Conservation (phyloP, 2,329 filamentous ascomycete genomes). For the Macrophomina tecta region DNA sequence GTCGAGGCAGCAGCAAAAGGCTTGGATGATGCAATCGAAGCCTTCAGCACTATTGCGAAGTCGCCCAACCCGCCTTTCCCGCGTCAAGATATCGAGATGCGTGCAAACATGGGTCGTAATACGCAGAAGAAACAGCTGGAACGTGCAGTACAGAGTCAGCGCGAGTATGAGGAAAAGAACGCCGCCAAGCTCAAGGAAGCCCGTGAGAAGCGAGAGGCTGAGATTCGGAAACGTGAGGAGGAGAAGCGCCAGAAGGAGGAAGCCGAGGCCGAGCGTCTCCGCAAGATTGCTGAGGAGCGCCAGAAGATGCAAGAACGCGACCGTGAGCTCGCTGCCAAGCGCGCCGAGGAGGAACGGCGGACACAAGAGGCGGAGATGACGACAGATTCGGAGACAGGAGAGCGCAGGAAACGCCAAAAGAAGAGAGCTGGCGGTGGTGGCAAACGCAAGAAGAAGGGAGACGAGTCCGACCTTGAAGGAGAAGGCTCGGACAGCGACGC, state of each 20-base stretch:
- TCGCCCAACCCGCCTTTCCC: conserved; percentile 81
- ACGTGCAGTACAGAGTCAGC: conserved; percentile 81
- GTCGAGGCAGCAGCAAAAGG: conserved; percentile 80
- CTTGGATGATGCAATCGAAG: conserved; percentile 82
- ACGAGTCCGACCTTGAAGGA: conserved; percentile 53
- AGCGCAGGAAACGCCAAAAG: conserved; percentile 76
- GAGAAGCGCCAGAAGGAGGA: conserved; percentile 71
- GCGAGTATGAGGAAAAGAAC: conserved; percentile 92
- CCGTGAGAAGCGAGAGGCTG: conserved; percentile 78
- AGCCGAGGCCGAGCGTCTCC: conserved; percentile 73
- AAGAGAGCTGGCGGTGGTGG: conserved; percentile 49
- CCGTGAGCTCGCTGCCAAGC: conserved; percentile 71
- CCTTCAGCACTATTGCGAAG: conserved; percentile 65
- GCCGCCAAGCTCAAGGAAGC: conserved; percentile 85
- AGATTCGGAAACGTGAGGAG: conserved; percentile 79
- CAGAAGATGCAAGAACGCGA: conserved; percentile 78
- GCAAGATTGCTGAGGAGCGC: conserved; percentile 85
- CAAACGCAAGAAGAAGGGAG: conserved; percentile 67
- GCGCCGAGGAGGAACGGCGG: conserved; percentile 72
- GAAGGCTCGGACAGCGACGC: conserved; percentile 51
- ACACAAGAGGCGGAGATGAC: conserved; percentile 74
- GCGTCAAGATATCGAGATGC: conserved; percentile 86
- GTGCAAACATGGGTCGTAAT: conserved; percentile 95
- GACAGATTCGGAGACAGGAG: conserved; percentile 69
- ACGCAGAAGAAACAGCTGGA: conserved; percentile 93